A percentile compares a stretch with the other conserved stretches of the same genome.
Evolutionary conservation across 176 grass and related monocot genomes (phyloP).

Genomic region (barley (Hordeum vulgare)): DNA sequence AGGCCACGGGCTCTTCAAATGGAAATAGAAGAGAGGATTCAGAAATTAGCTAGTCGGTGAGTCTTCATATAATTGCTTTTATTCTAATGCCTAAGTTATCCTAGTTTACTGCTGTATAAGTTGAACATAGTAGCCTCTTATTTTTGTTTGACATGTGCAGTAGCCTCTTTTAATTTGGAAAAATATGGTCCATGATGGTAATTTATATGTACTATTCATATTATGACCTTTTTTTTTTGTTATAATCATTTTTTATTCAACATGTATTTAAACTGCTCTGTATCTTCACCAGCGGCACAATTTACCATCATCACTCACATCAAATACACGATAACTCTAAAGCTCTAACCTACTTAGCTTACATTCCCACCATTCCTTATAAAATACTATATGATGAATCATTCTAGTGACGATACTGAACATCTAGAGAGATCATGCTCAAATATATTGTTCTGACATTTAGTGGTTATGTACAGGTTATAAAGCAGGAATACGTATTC

Average conservation of each 20-base stretch:
- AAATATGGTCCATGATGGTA: not conserved
- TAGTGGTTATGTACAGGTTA: not conserved
- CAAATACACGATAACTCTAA: not conserved
- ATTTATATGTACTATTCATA: constrained; percentile 1
- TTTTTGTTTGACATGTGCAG: not conserved
- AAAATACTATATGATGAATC: not conserved
- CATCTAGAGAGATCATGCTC: not conserved
- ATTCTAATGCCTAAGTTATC: not conserved
- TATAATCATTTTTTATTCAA: not conserved
- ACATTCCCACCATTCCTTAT: not conserved
- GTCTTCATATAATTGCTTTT: not conserved
- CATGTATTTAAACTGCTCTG: not conserved
- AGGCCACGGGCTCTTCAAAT: constrained; percentile 79
- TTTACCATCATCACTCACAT: constrained; percentile 2
- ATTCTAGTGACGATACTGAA: not conserved
- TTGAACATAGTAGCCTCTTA: not conserved
- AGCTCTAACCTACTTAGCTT: not conserved
- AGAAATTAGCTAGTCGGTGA: constrained; percentile 69
- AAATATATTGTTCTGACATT: not conserved
- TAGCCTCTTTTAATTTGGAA: not conserved
- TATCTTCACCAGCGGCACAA: not conserved
- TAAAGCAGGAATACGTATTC: not conserved
- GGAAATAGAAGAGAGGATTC: constrained; percentile 95
- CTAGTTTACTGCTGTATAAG: not conserved
- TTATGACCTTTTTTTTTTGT: not conserved